Conservation (phyloP, 768 basidiomycete genomes). For the Lentinula raphanica region DNA sequence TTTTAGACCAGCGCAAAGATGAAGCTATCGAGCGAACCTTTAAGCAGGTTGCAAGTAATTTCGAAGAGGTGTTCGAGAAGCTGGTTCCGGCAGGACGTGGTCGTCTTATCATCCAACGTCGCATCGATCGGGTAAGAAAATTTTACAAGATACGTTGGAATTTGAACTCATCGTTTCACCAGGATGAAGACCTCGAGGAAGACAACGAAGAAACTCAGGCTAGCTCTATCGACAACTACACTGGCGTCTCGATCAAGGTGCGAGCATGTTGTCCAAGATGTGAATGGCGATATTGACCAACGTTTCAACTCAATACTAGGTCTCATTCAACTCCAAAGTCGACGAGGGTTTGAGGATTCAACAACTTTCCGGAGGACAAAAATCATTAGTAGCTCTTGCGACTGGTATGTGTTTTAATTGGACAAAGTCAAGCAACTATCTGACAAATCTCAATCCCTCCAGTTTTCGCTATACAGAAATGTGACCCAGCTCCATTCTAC, state of each 20-base stretch:
- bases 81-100: slow-evolving; percentile 93
- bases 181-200: slow-evolving; percentile 74
- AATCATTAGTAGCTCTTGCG: slow-evolving; percentile 93
- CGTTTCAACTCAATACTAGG: slow-evolving; percentile 43
- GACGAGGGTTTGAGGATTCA: slow-evolving; percentile 96
- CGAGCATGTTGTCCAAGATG: not conserved
- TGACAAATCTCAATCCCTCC: not conserved
- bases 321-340: slow-evolving; percentile 97
- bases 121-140: slow-evolving; percentile 67
- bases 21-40: slow-evolving; percentile 98
- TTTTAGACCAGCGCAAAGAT: slow-evolving; percentile 94
- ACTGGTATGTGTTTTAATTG: slow-evolving; percentile 48
- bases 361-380: slow-evolving; percentile 95
- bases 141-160: slow-evolving; percentile 11
- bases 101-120: slow-evolving; percentile 84
- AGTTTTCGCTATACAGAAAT: slow-evolving; percentile 99
- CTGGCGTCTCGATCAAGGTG: slow-evolving; percentile 93
- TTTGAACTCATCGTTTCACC: not conserved
- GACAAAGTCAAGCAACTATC: slow-evolving; percentile 5
- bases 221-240: slow-evolving; percentile 86
- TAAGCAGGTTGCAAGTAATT: slow-evolving; percentile 95
- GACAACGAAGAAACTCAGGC: slow-evolving; percentile 71
- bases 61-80: slow-evolving; percentile 95
- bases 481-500: slow-evolving; percentile 98
- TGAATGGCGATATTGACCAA: not conserved